Base-by-base conservation (phyloP, 2,329 filamentous ascomycete genomes). In the Curvularia lunata region DNA sequence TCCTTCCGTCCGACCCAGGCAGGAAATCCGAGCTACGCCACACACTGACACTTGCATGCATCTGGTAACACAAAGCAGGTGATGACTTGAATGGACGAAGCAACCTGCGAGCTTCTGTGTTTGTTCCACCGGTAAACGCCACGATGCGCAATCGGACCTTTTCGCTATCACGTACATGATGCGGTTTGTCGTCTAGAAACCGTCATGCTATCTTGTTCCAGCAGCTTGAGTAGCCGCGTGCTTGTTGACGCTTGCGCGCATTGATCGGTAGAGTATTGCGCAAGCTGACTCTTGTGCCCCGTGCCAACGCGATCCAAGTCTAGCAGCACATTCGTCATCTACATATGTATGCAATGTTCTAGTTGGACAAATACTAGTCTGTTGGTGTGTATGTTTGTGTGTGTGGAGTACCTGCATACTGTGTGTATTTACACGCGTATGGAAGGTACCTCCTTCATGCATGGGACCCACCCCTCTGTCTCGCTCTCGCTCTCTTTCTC, bases 1-100 rank as follows among this genome's bases (percentile, higher is more conserved):
- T 57, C 46, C 51, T 54, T 54, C 41, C n/a, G 54, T 50, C 55
- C 55, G 55, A 54, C 54, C 40, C 46, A 25, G 46, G 46, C 51
- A 58, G 51, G 40, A 45, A 37, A 49, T 46, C 51, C 55, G 55
- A 58, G 27, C 55, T 54, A 43, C 46, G 55, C 51, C 55, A 32
- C 46, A 50, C 32, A 30, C 10, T 30, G n/a, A 57, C 32, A 30
- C 10, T 30, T n/a, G 54, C 50, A 32, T 43, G 54, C 43, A 37
- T 53, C 19, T 47, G 43, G 30, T 34, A 52, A 51, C 32, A 38
- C 34, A 42, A 23, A n/a, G 21, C 32, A 48, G 25, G 23, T 48
- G 34, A 47, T 48, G 34, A 47, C 9, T n/a, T 16, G 18, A 21
- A 48, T 9, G 30, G 21, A 37, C 9, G 32, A 48, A 27, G 43